These are phyloP conservation scores for Alternaria brassicae DNA, from an alignment of 2,329 filamentous ascomycete species.

Conservation along the genomic window DNA sequence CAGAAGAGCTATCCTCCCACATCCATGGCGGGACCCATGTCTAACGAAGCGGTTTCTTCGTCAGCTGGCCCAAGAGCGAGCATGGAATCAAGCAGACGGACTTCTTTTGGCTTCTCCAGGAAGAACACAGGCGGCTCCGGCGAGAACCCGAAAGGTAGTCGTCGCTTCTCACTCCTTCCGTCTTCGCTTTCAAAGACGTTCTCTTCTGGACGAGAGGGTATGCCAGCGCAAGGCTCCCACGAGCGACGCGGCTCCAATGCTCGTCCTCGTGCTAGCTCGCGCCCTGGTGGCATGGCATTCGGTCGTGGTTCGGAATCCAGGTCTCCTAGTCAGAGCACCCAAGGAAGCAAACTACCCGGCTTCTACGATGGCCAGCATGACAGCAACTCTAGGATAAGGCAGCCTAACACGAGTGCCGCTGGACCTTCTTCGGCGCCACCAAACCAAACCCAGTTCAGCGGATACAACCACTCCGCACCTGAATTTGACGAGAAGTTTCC, in stretches of 20 bases:
- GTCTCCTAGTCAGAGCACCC: constrained; percentile 56
- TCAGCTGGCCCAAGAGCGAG: constrained; percentile 51
- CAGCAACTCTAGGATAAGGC: constrained; percentile 35
- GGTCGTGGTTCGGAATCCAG: constrained; percentile 52
- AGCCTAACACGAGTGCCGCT: constrained; percentile 23
- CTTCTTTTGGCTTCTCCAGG: constrained; percentile 59
- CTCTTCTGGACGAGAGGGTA: constrained; percentile 49
- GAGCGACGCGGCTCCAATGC: constrained; percentile 46
- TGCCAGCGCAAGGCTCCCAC: constrained; percentile 39
- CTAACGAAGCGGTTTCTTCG: constrained; percentile 58
- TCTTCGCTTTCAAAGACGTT: constrained; percentile 57
- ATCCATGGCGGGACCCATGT: constrained; percentile 81
- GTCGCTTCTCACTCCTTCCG: constrained; percentile 60
- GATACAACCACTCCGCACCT: constrained; percentile 26
- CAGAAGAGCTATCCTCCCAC: constrained; percentile 83
- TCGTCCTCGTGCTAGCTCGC: constrained; percentile 43
- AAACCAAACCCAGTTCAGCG: constrained; percentile 48
- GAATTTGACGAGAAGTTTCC: constrained; percentile 49
- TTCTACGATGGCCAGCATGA: constrained; percentile 53
- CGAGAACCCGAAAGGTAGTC: constrained; percentile 48
- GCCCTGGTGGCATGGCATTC: constrained; percentile 52
- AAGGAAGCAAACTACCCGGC: constrained; percentile 52
- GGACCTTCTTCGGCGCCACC: constrained; percentile 47
- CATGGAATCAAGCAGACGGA: constrained; percentile 57
- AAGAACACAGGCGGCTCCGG: constrained; percentile 53